Evolutionary conservation across 2,329 filamentous ascomycete genomes (phyloP).

Genomic region (Talaromyces funiculosus): DNA sequence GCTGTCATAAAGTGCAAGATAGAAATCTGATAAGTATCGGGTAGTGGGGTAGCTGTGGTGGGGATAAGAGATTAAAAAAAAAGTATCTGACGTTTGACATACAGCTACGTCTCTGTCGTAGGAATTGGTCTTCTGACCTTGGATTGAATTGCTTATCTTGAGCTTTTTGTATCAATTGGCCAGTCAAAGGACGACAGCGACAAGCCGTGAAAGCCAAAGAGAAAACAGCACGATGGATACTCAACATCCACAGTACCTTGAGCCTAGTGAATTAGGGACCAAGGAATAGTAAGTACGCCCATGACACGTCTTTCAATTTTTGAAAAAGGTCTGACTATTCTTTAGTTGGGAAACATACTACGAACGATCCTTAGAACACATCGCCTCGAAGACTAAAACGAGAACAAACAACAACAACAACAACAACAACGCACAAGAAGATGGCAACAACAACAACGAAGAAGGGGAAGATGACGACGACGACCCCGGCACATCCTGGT

Average conservation of each 20-base stretch:
- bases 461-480: slow-evolving; percentile 69
- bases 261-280: slow-evolving; percentile 76
- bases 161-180: background rate
- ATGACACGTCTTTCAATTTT: background rate
- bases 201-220: background rate
- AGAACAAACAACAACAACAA: background rate
- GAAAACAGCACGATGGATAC: background rate
- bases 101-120: background rate
- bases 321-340: background rate
- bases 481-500: slow-evolving; percentile 84
- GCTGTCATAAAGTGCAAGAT: background rate
- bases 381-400: slow-evolving; percentile 25
- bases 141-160: background rate
- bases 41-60: background rate
- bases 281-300: slow-evolving; percentile 72
- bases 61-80: slow-evolving; percentile 1
- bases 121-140: background rate
- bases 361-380: slow-evolving; percentile 37
- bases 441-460: slow-evolving; percentile 60
- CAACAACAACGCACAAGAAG: slow-evolving; percentile 18
- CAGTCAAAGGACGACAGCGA: background rate
- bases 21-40: background rate
- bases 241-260: slow-evolving; percentile 55
- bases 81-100: background rate
- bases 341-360: slow-evolving; percentile 60